Base-by-base conservation (phyloP, 768 basidiomycete genomes). In the Tubosaeta brunneosetosa region DNA sequence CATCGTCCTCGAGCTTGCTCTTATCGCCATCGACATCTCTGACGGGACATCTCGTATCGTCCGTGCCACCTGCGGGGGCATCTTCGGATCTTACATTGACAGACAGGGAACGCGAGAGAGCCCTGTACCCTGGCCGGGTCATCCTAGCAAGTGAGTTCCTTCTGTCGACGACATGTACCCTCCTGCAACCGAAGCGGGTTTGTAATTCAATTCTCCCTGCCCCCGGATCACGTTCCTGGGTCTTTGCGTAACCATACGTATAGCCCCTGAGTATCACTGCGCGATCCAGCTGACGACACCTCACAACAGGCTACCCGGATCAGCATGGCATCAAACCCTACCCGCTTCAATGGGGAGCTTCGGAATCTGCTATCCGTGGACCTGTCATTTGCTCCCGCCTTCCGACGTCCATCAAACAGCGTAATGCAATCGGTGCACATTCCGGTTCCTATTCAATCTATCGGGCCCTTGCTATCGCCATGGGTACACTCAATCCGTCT, bases 371-470 rank as follows among this genome's bases (percentile, higher is more conserved):
- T 7, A 71, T 76, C 7, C 89, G 94, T 19, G 95, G 95, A 0
- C 92, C 94, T 3, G 77, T 97, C 55, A 81, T 98, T 52, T 91
- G 89, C 66, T 93, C 89, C 1, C 87, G 94, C 25, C 84, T 94
- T 19, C 81, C 87, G 0, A 78, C 79, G 12, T 85, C 86, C 29
- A 88, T 95, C 75, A 94, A 94, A 72, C 80, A 84, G 49, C 86
- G 95, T 43, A 97, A 97, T 69, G 89, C 94, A 25, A 81, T 97
- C 64, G 94, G 95, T 10, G 94, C 95, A 0, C 94, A 97, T 66
- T 86, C 85, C 0, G 94, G 95, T 6, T 89, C 87, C 1, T 97
- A 97, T 71, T 92, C 89, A 13, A 94, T 97, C 71, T 97, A 97
- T 69, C 85, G 93, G 32, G 91, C 95, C 0, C 78, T 98, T 12